Base-by-base conservation (phyloP, 2,329 filamentous ascomycete species). In the Lachnellula suecica region DNA sequence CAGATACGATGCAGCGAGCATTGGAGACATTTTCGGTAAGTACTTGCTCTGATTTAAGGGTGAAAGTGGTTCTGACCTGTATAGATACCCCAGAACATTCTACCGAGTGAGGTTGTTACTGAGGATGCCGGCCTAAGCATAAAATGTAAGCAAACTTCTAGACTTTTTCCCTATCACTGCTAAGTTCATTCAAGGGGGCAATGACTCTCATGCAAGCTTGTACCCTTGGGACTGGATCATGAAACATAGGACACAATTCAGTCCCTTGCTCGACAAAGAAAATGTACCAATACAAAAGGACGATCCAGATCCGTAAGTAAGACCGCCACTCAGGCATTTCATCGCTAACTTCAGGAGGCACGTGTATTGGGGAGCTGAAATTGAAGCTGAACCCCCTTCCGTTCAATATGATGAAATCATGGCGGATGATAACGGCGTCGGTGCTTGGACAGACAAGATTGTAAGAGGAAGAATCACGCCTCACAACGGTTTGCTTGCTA, bases 1-100 rank as follows among this genome's bases (percentile, higher is more conserved):
- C 81, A 51, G 80, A 84, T 55, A 92, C 88, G 4, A 82, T 78
- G 67, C 88, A 92, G 68, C 75, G 86, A 23, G 79, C 81, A 46
- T 75, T 88, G 50, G 79, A 90, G 62, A 89, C 84, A 0, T 89
- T 89, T 61, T 74, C 78, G 51, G 83, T 88, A 66, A 59, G 74
- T 63, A n/a, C 19, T 13, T n/a, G 9, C 35, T 45, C 13, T 13
- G 13, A 29, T 11, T 22, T 38, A 31, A 34, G 11, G 44, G 49
- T 15, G 25, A 44, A 47, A 23, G 13, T 57, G 37, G 41, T 54
- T 62, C 23, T 60, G 9, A 55, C 22, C 27, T 11, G 22, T 42
- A n/a, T 55, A 84, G 79, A 73, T 83, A 47, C 71, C 76, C 0
- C 41, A 63, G 15, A 66, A 78, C 51, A 70, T 82, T n/a, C 46